A percentile compares a stretch with the other conserved stretches of the same genome.
These are phyloP conservation scores for Chlamydomonas reinhardtii DNA, from an alignment of 163 green algal species.

Conservation along the genomic window DNA sequence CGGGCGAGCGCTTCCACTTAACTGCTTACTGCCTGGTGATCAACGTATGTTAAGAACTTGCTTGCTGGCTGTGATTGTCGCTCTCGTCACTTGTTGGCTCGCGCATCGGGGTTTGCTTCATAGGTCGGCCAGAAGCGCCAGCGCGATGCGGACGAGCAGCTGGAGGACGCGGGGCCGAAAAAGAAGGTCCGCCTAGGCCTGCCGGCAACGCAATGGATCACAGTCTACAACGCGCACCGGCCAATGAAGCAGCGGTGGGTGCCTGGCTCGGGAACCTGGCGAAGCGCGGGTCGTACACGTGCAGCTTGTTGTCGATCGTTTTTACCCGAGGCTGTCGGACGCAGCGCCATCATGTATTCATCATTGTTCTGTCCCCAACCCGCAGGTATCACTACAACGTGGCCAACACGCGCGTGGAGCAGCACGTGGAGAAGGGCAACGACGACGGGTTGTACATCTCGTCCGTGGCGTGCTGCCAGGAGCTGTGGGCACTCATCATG, in stretches of 20 bases:
- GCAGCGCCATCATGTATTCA: too few species aligned
- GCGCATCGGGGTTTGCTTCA: background rate
- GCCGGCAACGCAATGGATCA: slow-evolving; percentile 99
- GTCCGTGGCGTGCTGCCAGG: slow-evolving; percentile 95
- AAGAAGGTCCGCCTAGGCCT: slow-evolving; percentile 94
- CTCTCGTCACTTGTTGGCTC: too few species aligned
- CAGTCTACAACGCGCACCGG: slow-evolving; percentile 98
- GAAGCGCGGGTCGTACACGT: too few species aligned
- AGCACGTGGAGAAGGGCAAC: slow-evolving; percentile 98
- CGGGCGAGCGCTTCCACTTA: too few species aligned
- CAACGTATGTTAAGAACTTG: too few species aligned
- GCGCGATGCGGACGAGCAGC: slow-evolving; percentile 81
- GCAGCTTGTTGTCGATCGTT: too few species aligned
- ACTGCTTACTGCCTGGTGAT: too few species aligned
- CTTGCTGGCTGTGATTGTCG: too few species aligned
- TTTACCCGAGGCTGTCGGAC: too few species aligned
- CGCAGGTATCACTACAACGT: slow-evolving; percentile 99
- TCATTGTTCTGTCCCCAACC: too few species aligned
- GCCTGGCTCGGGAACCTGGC: too few species aligned
- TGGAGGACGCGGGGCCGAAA: slow-evolving; percentile 74
- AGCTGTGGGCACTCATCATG: slow-evolving; percentile 99
- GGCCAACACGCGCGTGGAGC: slow-evolving; percentile 93
- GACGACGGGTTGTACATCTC: slow-evolving; percentile 98
- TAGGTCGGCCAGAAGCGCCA: slow-evolving; percentile 94
- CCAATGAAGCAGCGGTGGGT: slow-evolving; percentile 98